Conservation (phyloP, 2,329 filamentous ascomycete genomes). For the Hypocreales sp. region DNA sequence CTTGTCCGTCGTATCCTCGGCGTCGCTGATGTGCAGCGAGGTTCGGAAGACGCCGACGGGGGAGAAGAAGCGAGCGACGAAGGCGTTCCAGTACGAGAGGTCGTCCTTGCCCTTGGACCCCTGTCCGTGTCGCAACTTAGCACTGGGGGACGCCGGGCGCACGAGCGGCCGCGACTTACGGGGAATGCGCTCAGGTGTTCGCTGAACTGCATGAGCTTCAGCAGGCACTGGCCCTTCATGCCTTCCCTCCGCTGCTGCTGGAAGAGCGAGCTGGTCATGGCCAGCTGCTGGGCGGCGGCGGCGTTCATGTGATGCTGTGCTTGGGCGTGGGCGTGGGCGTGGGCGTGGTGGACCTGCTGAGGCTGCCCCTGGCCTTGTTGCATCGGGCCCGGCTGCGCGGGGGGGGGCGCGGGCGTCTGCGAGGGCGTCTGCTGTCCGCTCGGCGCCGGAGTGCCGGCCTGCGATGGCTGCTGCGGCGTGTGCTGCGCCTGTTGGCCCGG, state of each 20-base stretch:
- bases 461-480: constrained; percentile 26
- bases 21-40: constrained; percentile 42
- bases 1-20: constrained; percentile 49
- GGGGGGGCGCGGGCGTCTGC: constrained; percentile 26
- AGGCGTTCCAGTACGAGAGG: constrained; percentile 61
- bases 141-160: too few relatives aligned
- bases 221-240: constrained; percentile 40
- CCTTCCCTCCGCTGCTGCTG: constrained; percentile 33
- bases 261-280: constrained; percentile 16
- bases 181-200: constrained; percentile 44
- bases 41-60: constrained; percentile 62
- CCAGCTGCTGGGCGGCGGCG: constrained; percentile 18
- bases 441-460: constrained; percentile 24
- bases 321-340: too few relatives aligned
- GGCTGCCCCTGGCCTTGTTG: constrained; percentile 18
- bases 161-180: constrained; percentile 17
- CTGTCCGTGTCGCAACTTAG: too few relatives aligned
- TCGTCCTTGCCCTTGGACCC: constrained; percentile 48
- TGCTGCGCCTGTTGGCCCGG: constrained; percentile 18
- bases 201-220: constrained; percentile 47
- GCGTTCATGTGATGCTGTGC: constrained; percentile 14
- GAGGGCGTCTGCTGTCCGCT: constrained; percentile 31
- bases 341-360: constrained; percentile 13
- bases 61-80: constrained; percentile 73
- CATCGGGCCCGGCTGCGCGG: constrained; percentile 15